These are phyloP conservation scores for Crithidia bombi DNA, from an alignment of 208 protist species.

Conservation along the genomic window DNA sequence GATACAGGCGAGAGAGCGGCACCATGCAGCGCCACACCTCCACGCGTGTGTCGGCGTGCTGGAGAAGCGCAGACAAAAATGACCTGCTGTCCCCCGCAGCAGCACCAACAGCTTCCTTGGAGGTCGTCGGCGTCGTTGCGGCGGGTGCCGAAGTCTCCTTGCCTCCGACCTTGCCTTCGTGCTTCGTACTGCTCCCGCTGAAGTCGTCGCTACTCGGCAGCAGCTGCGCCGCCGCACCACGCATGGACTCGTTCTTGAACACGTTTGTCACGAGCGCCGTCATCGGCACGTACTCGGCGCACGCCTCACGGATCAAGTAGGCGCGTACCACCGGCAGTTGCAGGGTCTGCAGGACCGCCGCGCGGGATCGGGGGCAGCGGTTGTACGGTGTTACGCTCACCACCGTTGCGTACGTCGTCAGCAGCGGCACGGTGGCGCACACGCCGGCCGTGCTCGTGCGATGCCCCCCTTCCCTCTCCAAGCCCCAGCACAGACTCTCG, in stretches of 20 bases:
- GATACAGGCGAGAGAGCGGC: conserved; percentile 72
- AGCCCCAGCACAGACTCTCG: conserved; percentile 57
- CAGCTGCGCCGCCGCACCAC: conserved; percentile 20
- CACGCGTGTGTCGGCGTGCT: conserved; percentile 51
- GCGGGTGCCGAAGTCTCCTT: not conserved
- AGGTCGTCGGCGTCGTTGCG: too few relatives aligned
- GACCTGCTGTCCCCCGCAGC: not conserved
- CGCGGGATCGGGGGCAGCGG: conserved; percentile 59
- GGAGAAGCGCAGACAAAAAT: conserved; percentile 50
- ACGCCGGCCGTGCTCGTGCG: conserved; percentile 1
- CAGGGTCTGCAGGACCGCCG: conserved; percentile 45
- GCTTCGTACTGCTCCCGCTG: not conserved
- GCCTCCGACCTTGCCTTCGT: not conserved
- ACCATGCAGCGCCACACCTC: conserved; percentile 81
- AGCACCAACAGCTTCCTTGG: not conserved
- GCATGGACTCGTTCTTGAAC: conserved; percentile 45
- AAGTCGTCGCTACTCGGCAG: not conserved
- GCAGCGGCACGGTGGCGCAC: too few relatives aligned
- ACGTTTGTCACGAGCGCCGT: conserved; percentile 33
- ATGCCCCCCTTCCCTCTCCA: conserved; percentile 17
- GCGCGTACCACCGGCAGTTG: conserved; percentile 52
- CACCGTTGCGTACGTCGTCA: conserved; percentile 44
- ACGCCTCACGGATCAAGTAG: conserved; percentile 30
- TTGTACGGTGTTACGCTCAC: conserved; percentile 74
- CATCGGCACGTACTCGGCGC: conserved; percentile 29